A percentile compares a stretch with the other conserved stretches of the same genome.
phyloP scores from a whole-genome alignment of 2,329 filamentous ascomycete species.

The Sclerotinia glacialis region DNA sequence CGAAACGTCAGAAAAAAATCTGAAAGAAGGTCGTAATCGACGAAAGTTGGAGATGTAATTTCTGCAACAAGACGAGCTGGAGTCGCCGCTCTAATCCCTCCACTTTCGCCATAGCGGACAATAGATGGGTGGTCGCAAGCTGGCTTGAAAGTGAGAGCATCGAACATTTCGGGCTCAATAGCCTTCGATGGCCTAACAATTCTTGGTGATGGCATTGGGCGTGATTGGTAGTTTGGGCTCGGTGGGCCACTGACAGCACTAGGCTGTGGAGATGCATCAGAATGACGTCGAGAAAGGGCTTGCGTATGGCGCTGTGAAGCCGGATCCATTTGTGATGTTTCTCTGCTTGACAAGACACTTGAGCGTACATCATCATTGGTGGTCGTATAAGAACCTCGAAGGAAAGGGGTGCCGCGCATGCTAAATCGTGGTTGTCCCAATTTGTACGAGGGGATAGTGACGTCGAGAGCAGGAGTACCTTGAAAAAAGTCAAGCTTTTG shows the following conservation, averaged over 20 bases:
- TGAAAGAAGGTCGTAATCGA: conserved; percentile 94
- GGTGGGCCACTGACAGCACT: conserved; percentile 23
- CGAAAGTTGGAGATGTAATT: conserved; percentile 91
- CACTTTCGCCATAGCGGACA: conserved; percentile 74
- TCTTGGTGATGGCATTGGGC: conserved; percentile 24
- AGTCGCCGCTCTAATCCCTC: conserved; percentile 82
- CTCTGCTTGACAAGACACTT: conserved; percentile 53
- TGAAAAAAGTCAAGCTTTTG: conserved; percentile 52
- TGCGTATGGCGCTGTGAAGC: conserved; percentile 30
- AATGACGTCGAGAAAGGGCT: conserved; percentile 36
- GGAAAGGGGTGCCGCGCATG: conserved; percentile 67
- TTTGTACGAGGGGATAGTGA: conserved; percentile 80
- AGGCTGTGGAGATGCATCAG: conserved; percentile 37
- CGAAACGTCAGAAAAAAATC: conserved; percentile 98
- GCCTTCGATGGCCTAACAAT: conserved; percentile 37
- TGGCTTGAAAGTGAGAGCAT: conserved; percentile 74
- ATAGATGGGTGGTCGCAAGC: conserved; percentile 73
- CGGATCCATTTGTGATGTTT: conserved; percentile 32
- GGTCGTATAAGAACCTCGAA: conserved; percentile 76
- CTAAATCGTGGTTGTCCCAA: conserved; percentile 82
- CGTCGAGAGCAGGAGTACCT: conserved; percentile 60
- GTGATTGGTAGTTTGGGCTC: conserved; percentile 24
- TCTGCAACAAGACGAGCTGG: conserved; percentile 89
- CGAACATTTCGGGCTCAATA: conserved; percentile 76
- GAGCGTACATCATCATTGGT: conserved; percentile 65